Conservation (phyloP, 2,329 filamentous ascomycete genomes). For the Nigrospora oryzae region DNA sequence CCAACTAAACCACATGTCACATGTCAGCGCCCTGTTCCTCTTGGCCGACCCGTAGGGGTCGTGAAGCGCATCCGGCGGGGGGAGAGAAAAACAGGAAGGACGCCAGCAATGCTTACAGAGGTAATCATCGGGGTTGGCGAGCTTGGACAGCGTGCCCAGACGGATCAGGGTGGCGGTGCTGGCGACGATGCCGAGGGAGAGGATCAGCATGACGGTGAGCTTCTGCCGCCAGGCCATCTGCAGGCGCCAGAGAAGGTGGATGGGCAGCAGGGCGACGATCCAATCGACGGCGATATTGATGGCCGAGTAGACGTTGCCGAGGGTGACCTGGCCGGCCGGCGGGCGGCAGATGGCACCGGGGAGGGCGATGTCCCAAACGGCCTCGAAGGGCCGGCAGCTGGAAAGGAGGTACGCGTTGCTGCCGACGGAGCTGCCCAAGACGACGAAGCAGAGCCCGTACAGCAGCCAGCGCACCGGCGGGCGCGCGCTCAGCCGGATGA, state of each 20-base stretch:
- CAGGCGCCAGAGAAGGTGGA: not conserved
- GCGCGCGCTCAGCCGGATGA: not conserved
- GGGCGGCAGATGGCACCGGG: not conserved
- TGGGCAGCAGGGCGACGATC: not conserved
- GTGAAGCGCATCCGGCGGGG: no score
- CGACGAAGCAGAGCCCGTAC: not conserved
- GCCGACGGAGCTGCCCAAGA: not conserved
- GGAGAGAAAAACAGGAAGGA: no score
- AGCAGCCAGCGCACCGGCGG: not conserved
- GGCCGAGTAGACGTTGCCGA: constrained; percentile 1
- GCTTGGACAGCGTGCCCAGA: not conserved
- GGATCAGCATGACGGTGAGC: not conserved
- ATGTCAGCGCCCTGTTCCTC: no score
- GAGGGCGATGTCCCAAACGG: constrained; percentile 1
- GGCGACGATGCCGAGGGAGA: not conserved
- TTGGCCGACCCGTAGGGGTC: no score
- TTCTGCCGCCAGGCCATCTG: not conserved
- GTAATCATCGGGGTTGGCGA: not conserved
- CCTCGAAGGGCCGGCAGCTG: constrained; percentile 1
- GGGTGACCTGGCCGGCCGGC: not conserved
- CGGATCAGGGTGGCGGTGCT: not conserved
- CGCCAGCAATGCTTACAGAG: no score
- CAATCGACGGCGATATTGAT: not conserved
- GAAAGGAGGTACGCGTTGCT: constrained; percentile 4
- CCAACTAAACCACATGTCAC: no score